Conservation (phyloP, 2,329 filamentous ascomycete species). For the Gaeumannomyces sp. region DNA sequence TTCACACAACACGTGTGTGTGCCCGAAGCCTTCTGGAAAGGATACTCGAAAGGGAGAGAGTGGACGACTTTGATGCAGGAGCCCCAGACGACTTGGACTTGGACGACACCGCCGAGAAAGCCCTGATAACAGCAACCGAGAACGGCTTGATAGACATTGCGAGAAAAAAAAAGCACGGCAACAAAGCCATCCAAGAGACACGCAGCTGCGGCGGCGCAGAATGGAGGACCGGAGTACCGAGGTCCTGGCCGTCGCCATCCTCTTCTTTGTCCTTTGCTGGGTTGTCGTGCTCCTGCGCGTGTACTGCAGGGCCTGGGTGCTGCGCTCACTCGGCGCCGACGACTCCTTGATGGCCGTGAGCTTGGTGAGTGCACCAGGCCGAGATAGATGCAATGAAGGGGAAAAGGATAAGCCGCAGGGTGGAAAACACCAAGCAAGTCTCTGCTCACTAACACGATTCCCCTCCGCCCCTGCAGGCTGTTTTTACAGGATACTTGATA, state of each 20-base stretch:
- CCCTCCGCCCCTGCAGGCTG: not conserved
- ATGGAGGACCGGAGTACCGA: constrained; percentile 12
- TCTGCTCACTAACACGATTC: not conserved
- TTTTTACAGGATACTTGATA: constrained; percentile 6
- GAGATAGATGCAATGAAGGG: not conserved
- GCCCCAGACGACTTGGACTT: not conserved
- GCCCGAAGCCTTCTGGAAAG: not conserved
- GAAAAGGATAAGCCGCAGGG: not conserved
- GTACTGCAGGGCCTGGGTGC: constrained; percentile 10
- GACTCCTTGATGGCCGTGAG: constrained; percentile 1
- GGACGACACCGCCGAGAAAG: not conserved
- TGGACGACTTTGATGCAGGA: not conserved
- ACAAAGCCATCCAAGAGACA: not conserved
- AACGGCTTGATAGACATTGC: not conserved
- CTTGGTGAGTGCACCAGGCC: constrained; percentile 1
- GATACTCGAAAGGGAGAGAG: not conserved
- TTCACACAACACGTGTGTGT: not conserved
- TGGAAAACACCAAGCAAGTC: not conserved
- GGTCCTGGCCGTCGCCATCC: constrained; percentile 10
- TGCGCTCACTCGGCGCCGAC: constrained; percentile 5
- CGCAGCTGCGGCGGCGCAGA: not conserved
- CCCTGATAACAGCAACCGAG: not conserved
- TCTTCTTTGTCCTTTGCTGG: constrained; percentile 13
- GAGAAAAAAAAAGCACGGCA: not conserved
- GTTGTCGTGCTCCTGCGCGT: constrained; percentile 10